Conservation (phyloP, 345 rosid genomes). For the Noccaea bulbosa region DNA sequence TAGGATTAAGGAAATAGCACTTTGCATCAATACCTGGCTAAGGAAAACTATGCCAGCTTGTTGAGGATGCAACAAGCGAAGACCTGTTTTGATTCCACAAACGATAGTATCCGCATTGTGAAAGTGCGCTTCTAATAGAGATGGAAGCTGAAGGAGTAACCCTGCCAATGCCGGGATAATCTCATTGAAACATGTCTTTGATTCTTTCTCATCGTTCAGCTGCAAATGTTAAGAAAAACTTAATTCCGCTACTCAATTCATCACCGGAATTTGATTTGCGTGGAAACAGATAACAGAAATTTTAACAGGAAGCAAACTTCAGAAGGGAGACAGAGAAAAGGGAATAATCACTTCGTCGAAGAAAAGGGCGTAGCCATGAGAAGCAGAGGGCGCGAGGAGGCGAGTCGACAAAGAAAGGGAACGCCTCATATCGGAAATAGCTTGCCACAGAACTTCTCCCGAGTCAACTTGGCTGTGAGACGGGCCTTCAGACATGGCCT, state of each 20-base stretch:
- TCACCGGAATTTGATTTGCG: neutral
- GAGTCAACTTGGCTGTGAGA: conserved; percentile 61
- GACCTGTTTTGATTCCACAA: conserved; percentile 49
- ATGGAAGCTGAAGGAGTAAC: conserved; percentile 67
- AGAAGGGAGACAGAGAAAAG: neutral
- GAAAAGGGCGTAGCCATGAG: conserved; percentile 63
- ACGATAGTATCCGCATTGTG: conserved; percentile 50
- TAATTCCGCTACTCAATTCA: conserved; percentile 3
- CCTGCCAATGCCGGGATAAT: conserved; percentile 66
- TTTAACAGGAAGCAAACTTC: neutral
- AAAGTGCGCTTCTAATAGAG: conserved; percentile 69
- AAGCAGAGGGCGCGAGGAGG: conserved; percentile 52
- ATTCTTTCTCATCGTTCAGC: conserved; percentile 55
- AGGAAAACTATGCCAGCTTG: conserved; percentile 78
- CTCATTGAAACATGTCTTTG: conserved; percentile 68
- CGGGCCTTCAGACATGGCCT: conserved; percentile 68
- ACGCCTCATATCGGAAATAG: conserved; percentile 60
- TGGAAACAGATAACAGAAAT: neutral
- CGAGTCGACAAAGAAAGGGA: conserved; percentile 52
- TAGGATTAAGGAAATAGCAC: neutral
- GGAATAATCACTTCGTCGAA: conserved; percentile 60
- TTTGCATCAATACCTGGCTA: conserved; percentile 58
- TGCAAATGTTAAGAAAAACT: conserved; percentile 34
- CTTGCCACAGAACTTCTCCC: conserved; percentile 60
- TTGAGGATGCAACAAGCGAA: conserved; percentile 65